Base-by-base conservation (phyloP, 805 yeast genomes). In the Starmerella kuoi region DNA sequence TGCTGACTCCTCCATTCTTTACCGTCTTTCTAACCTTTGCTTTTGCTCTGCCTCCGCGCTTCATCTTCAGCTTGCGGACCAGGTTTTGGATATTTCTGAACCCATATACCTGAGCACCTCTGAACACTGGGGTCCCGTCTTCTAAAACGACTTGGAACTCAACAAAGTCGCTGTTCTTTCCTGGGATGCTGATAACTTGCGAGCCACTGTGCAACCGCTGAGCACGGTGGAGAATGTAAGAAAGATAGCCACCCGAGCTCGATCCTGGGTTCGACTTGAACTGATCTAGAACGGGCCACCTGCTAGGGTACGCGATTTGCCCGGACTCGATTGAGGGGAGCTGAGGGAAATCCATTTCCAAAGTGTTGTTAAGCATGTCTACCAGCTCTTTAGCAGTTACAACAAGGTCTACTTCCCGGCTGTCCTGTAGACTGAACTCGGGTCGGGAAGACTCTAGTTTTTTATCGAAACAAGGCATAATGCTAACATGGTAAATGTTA, bases 391-490 rank as follows among this genome's bases (percentile, higher is more conserved):
- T 78, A 11, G 97, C 86, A 0, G 98, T 91, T 19, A 91, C 72
- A 3, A 91, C 98, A 64, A 95, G 83, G 59, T 91, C 96, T 11
- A 91, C 96, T 55, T 85, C 95, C 9, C 63, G 60, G 5, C 51
- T 57, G n/a, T 41, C 40, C 4, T 53, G 60, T 2, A 48, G 55
- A 17, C 62, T 67, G 40, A 68, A 64, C 50, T 84, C 95, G 0
- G 82, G 78, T 47, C 97, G 69, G 3, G 94, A 86, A 22, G 95
- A 91, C 63, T 91, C 98, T 32, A 87, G 69, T 60, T 91, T 91
- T 63, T 91, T 91, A 60, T 91, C 98, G 59, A 91, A 91, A 55
- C 97, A 88, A 2, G 98, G 97, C 97, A 88, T 88, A 18, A 91
- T 67, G 6, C 91, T 73, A 41, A 91, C 62, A 59, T 88, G 96